A percentile compares a stretch with the other conserved stretches of the same genome.
phyloP scores from a whole-genome alignment of 129 eudicot genomes.

The Lonicera japonica region DNA sequence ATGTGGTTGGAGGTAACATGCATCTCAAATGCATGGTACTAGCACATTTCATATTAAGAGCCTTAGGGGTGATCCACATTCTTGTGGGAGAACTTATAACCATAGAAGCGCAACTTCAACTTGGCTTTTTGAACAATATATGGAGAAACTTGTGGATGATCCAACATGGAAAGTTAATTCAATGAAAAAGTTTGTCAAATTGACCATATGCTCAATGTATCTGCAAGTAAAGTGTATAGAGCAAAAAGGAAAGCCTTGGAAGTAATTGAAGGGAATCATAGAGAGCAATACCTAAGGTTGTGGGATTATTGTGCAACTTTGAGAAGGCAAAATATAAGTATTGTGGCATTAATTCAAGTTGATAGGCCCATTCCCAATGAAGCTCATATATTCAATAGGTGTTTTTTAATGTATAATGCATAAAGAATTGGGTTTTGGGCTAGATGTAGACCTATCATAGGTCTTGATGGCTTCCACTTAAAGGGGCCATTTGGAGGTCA shows the following conservation, averaged over 20 bases:
- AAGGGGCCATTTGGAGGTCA: not conserved
- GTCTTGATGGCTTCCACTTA: not conserved
- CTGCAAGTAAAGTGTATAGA: too few relatives aligned
- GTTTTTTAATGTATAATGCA: not conserved
- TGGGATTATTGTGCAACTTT: not conserved
- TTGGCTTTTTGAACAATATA: too few relatives aligned
- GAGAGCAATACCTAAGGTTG: not conserved
- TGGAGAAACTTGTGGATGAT: not conserved
- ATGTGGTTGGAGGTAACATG: conserved; percentile 3
- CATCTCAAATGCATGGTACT: not conserved
- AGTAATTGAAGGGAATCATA: too few relatives aligned
- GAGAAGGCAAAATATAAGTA: not conserved
- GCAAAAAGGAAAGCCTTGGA: too few relatives aligned
- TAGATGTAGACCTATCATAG: not conserved
- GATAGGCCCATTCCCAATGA: not conserved
- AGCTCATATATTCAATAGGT: not conserved
- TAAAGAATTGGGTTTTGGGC: not conserved
- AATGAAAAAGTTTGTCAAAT: not conserved
- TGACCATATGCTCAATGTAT: not conserved
- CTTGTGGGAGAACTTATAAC: too few relatives aligned
- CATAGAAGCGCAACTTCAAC: too few relatives aligned
- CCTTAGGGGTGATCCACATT: too few relatives aligned
- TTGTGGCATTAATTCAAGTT: not conserved
- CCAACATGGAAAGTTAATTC: not conserved
- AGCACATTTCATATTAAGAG: not conserved